phyloP scores from a whole-genome alignment of 1,284 basidiomycete species.

The Trichosporon sp. region DNA sequence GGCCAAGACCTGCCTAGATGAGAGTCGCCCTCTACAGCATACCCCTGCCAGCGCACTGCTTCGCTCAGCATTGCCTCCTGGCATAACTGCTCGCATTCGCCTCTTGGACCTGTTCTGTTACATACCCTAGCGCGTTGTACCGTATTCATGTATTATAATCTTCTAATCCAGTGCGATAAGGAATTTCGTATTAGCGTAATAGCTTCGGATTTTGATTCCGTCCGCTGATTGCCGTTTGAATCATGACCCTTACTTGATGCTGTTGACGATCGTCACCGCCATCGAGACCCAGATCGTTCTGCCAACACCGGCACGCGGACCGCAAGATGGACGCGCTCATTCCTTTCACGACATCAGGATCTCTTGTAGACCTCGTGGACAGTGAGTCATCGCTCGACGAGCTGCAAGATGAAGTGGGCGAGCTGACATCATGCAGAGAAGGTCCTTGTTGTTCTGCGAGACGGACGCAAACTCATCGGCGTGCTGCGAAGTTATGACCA shows the following conservation, averaged over 20 bases:
- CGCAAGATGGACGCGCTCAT: conserved; percentile 79
- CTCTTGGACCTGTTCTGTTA: too few relatives aligned
- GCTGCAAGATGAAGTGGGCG: too few relatives aligned
- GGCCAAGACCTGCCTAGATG: background rate
- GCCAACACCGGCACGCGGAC: background rate
- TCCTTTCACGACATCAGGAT: conserved; percentile 93
- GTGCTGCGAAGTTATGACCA: conserved; percentile 97
- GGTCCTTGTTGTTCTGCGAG: conserved; percentile 93
- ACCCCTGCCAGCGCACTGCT: too few relatives aligned
- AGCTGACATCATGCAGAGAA: conserved; percentile 63
- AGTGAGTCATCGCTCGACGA: conserved; percentile 64
- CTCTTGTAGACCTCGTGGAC: conserved; percentile 95
- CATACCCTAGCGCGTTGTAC: too few relatives aligned
- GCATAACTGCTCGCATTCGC: too few relatives aligned
- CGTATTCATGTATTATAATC: too few relatives aligned
- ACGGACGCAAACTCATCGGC: conserved; percentile 92
- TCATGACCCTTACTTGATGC: background rate
- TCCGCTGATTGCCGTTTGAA: background rate
- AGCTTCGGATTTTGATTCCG: background rate
- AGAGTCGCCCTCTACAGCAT: too few relatives aligned
- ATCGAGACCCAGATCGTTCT: background rate
- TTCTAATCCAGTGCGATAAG: too few relatives aligned
- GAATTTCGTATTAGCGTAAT: background rate
- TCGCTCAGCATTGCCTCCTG: too few relatives aligned
- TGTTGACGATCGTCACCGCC: background rate